These are phyloP conservation scores for Lachnellula subtilissima DNA, from an alignment of 2,329 filamentous ascomycete genomes.

Conservation along the genomic window DNA sequence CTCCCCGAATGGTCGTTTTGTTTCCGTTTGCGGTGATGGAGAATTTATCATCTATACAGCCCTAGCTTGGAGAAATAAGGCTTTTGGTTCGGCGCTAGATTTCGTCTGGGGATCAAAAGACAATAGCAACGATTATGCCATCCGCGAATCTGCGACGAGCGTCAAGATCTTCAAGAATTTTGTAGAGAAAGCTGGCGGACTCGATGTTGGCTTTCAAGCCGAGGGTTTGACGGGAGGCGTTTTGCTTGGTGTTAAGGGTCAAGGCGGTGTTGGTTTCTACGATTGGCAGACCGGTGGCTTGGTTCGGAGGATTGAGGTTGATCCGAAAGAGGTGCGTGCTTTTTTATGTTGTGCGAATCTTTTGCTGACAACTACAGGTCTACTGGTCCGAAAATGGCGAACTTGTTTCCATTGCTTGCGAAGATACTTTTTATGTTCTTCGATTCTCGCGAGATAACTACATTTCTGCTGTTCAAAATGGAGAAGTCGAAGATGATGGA, in stretches of 20 bases:
- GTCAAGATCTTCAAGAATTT: constrained; percentile 99
- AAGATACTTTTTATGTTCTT: constrained; percentile 92
- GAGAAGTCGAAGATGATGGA: constrained; percentile 76
- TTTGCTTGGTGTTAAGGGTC: constrained; percentile 87
- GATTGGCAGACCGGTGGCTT: constrained; percentile 90
- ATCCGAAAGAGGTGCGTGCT: constrained; percentile 44
- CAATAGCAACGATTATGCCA: constrained; percentile 97
- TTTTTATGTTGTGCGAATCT: background rate
- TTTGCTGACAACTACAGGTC: constrained; percentile 46
- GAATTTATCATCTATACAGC: constrained; percentile 99
- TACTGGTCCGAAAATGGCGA: constrained; percentile 99
- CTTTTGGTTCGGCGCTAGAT: constrained; percentile 90
- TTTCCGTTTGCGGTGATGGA: constrained; percentile 87
- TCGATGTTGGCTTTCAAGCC: constrained; percentile 93
- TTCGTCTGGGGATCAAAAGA: constrained; percentile 97
- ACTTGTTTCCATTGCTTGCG: constrained; percentile 85
- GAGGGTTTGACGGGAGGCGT: constrained; percentile 87
- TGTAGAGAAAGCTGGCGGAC: constrained; percentile 78
- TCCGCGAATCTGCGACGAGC: constrained; percentile 87
- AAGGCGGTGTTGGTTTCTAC: constrained; percentile 91
- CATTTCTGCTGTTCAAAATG: constrained; percentile 73
- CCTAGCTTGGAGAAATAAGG: constrained; percentile 93
- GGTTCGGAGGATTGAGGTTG: constrained; percentile 85
- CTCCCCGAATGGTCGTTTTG: constrained; percentile 90
- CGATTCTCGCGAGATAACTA: constrained; percentile 89